Percentiles rank a stretch among this genome's conserved stretches.
phyloP scores from a whole-genome alignment of 2,329 filamentous ascomycete species.

The Phaeomoniella chlamydospora region DNA sequence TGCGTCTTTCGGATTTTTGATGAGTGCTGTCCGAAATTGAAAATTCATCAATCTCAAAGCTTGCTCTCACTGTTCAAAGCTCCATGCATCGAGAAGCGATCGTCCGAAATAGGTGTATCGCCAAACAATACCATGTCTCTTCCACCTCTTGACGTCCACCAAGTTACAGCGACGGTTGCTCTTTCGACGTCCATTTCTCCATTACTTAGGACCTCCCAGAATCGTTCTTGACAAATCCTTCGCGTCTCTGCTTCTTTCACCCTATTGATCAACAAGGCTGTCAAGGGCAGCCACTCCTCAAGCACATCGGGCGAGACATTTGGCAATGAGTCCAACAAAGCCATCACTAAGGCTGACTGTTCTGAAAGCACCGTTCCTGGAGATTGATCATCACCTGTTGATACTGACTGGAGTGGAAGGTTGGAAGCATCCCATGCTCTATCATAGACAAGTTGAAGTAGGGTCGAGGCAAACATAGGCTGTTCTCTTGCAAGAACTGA shows the following conservation, averaged over 20 bases:
- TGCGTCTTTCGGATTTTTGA: too few relatives aligned
- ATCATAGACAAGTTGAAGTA: constrained; percentile 64
- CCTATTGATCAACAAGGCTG: constrained; percentile 51
- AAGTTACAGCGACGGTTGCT: constrained; percentile 62
- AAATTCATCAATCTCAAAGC: too few relatives aligned
- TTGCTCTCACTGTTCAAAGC: constrained; percentile 34
- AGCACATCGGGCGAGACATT: constrained; percentile 55
- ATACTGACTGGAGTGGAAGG: constrained; percentile 20
- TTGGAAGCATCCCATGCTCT: constrained; percentile 43
- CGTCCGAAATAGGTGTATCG: constrained; percentile 13
- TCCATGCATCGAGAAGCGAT: constrained; percentile 38
- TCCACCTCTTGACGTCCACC: constrained; percentile 63
- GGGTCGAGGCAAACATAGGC: constrained; percentile 62
- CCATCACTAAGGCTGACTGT: constrained; percentile 61
- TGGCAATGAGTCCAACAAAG: constrained; percentile 65
- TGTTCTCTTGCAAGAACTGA: constrained; percentile 59
- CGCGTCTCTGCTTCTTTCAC: constrained; percentile 50
- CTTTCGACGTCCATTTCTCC: constrained; percentile 85
- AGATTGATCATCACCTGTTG: constrained; percentile 12
- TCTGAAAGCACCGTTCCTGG: constrained; percentile 44
- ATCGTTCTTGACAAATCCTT: constrained; percentile 51
- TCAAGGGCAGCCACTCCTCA: constrained; percentile 66
- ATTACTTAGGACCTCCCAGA: constrained; percentile 65
- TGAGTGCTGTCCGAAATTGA: too few relatives aligned
- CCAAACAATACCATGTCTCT: constrained; percentile 40